Conservation (phyloP, 2,329 filamentous ascomycete species). For the Fusarium dimerum region DNA sequence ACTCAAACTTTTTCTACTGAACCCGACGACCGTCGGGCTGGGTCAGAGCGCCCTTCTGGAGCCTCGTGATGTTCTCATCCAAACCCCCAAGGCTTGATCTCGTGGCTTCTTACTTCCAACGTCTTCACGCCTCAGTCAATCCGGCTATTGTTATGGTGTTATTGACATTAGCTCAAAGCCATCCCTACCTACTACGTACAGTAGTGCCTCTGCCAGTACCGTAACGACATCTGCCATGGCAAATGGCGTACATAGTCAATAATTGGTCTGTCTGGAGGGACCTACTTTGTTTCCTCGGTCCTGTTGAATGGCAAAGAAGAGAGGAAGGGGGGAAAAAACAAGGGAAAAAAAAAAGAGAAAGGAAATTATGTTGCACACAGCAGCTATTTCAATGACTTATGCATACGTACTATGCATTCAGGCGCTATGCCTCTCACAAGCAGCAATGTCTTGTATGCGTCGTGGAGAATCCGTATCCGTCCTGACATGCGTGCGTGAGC, state of each 20-base stretch:
- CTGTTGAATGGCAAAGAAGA: too few relatives aligned
- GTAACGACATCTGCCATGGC: too few relatives aligned
- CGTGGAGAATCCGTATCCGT: conserved; percentile 16
- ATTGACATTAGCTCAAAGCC: too few relatives aligned
- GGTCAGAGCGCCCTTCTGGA: conserved; percentile 27
- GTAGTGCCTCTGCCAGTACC: too few relatives aligned
- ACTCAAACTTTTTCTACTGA: conserved; percentile 24
- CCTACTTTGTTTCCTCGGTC: too few relatives aligned
- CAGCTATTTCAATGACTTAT: not conserved
- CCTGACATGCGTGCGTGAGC: conserved; percentile 25
- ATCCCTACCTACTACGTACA: too few relatives aligned
- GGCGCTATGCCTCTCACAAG: not conserved
- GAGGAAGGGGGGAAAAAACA: too few relatives aligned
- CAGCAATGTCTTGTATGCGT: conserved; percentile 7
- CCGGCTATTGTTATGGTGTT: too few relatives aligned
- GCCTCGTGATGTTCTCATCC: conserved; percentile 27
- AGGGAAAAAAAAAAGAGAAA: too few relatives aligned
- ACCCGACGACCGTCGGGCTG: conserved; percentile 30
- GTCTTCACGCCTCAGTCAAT: conserved; percentile 13
- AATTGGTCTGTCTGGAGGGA: too few relatives aligned
- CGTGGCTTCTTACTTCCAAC: conserved; percentile 31
- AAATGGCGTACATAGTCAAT: not conserved
- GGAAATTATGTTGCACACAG: too few relatives aligned
- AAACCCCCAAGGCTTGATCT: not conserved
- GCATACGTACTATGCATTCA: not conserved